Base-by-base conservation (phyloP, 2,329 filamentous ascomycete species). In the Cladosporium phlei region DNA sequence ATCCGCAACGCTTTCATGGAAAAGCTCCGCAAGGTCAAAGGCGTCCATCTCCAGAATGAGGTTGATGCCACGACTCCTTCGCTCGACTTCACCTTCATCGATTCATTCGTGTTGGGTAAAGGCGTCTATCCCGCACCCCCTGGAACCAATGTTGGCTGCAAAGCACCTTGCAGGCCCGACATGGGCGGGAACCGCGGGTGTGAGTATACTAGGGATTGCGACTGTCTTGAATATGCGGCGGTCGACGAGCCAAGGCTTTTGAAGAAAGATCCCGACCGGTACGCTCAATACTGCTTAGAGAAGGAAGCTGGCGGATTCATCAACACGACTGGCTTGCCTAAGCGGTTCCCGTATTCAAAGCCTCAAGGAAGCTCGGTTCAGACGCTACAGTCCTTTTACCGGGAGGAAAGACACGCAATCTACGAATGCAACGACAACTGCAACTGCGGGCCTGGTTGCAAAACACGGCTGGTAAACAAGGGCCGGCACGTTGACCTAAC, bases 351-450 rank as follows among this genome's bases (percentile, higher is more conserved):
- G 0, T 91, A 91, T 60, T 76, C 52, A 6, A 58, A 55, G n/a
- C 50, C 56, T 2, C 25, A 32, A 8, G 5, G 45, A 14, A 40
- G 16, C 11, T 60, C 35, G 50, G 63, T 25, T 48, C 62, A 34
- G 59, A 62, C 6, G 55, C 60, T 20, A 17, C 53, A 58, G 58
- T 57, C 17, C 0, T 72, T 71, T 52, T 75, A 75, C 47, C 65
- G 70, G 0, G 57, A 71, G 14, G 59, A 60, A 1, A 59, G 71
- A 1, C 55, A 62, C 10, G 60, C 84, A 0, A 85, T 94, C 48
- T 91, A 90, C 65, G 88, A 94, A 59, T 94, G 88, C 61, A 88
- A 93, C 56, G 69, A 75, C 2, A 77, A 75, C 7, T 94, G 88
- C 65, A 69, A 67, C 2, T 94, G 88, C 56, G 75, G 74, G 2